Base-by-base conservation (phyloP, 2,329 filamentous ascomycete genomes). In the Curvularia spicifera region DNA sequence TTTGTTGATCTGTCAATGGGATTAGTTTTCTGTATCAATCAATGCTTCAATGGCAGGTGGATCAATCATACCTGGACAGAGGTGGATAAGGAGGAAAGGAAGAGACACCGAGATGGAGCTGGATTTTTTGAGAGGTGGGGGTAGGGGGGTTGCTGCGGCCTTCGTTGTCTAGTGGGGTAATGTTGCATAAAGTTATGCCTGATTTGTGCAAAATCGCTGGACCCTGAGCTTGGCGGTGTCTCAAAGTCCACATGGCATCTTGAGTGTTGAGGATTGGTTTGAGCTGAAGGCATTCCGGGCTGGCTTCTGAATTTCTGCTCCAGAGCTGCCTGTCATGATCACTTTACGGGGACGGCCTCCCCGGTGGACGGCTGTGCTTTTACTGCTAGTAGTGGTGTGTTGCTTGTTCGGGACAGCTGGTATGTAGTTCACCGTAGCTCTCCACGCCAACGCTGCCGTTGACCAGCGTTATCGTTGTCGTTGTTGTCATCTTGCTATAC, bases 361-460 rank as follows among this genome's bases (percentile, higher is more conserved):
- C 74, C 81, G 79, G 78, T 91, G 90, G 90, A 85, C 87, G 73
- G 80, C 85, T 69, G 49, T 71, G 42, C 64, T 77, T 13, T 63
- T 77, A 63, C 57, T 76, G n/a, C 65, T 74, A 50, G 63, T 70
- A 48, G 61, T 64, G 59, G 56, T 78, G 55, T 75, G 71, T 59
- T 71, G 68, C 57, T 55, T 77, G 57, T 71, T 78, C 57, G 66
- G 67, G 43, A 73, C 75, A 60, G 75, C 66, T 64, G 71, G 77
- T 79, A 74, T 48, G 76, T 73, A 51, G 47, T 48, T 53, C 46
- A 55, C 51, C 60, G 46, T 46, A 46, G 44, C 40, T 49, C 35
- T 46, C 50, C 29, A 8, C 13, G 22, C 39, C 31, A 33, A 15
- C n/a, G 10, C 20, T 24, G 24, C 43, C 24, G 20, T 6, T 6